Percentiles rank a stretch among this genome's conserved stretches.
Evolutionary conservation across 805 yeast genomes (phyloP).

Genomic region (Candida andamanensis): DNA sequence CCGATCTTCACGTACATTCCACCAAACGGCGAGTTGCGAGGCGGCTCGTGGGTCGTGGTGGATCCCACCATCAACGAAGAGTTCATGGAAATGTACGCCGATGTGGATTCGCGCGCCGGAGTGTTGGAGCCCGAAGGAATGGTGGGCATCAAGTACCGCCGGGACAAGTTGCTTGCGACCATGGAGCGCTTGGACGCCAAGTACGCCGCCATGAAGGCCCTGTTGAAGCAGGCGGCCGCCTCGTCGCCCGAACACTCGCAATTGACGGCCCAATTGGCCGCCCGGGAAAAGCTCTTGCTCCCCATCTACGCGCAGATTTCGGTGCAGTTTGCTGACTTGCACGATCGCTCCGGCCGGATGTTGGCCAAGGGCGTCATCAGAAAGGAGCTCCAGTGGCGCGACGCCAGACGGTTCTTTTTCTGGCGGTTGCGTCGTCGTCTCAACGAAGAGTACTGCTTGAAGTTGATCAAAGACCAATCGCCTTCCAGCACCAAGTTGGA

Average conservation of each 20-base stretch:
- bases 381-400: conserved; percentile 77
- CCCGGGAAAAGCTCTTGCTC: conserved; percentile 72
- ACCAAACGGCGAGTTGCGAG: conserved; percentile 97
- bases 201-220: conserved; percentile 62
- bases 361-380: conserved; percentile 87
- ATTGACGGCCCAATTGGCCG: conserved; percentile 60
- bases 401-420: conserved; percentile 94
- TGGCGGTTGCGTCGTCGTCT: conserved; percentile 97
- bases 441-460: conserved; percentile 83
- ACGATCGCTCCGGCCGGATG: conserved; percentile 97
- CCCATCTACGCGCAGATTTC: conserved; percentile 91
- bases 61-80: conserved; percentile 96
- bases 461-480: conserved; percentile 62
- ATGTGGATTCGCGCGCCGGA: conserved; percentile 93
- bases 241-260: conserved; percentile 62
- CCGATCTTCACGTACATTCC: conserved; percentile 97
- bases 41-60: conserved; percentile 99
- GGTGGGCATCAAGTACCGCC: conserved; percentile 97
- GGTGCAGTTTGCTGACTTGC: conserved; percentile 95
- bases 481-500: conserved; percentile 61
- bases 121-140: conserved; percentile 98
- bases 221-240: conserved; percentile 49
- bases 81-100: conserved; percentile 99
- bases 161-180: conserved; percentile 84
- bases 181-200: conserved; percentile 84